A percentile compares a stretch with the other conserved stretches of the same genome.
Conservation (phyloP, 176 grass and related monocot genomes). For the Triticum urartu region DNA sequence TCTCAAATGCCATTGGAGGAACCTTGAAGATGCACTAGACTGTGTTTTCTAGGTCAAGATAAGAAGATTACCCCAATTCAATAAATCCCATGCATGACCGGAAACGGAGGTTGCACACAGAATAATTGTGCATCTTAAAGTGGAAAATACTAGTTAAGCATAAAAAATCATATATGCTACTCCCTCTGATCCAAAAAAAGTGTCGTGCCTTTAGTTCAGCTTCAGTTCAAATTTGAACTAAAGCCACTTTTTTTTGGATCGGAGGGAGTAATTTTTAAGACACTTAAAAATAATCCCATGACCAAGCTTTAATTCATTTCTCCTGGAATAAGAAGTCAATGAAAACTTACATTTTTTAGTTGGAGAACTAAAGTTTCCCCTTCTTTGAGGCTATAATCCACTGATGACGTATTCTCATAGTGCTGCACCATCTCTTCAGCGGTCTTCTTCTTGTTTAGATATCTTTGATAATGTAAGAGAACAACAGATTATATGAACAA, state of each 20-base stretch:
- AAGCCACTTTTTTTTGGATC: too few species aligned
- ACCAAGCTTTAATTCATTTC: not conserved
- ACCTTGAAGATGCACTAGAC: not conserved
- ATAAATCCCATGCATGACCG: not conserved
- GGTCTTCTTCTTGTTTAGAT: constrained; percentile 94
- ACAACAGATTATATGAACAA: constrained; percentile 34
- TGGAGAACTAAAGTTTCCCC: constrained; percentile 98
- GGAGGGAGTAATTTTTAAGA: not conserved
- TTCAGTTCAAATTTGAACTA: too few species aligned
- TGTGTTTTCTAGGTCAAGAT: not conserved
- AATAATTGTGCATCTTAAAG: not conserved
- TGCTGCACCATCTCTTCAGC: constrained; percentile 99
- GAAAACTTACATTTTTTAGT: constrained; percentile 80
- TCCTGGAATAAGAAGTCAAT: not conserved
- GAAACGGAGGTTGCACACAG: not conserved
- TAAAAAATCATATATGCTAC: not conserved
- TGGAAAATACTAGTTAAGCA: not conserved
- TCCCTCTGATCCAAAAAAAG: too few species aligned
- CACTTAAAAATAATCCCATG: not conserved
- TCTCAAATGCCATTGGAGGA: constrained; percentile 8
- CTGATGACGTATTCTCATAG: constrained; percentile 78
- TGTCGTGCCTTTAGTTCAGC: too few species aligned
- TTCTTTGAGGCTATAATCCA: constrained; percentile 99
- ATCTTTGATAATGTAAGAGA: constrained; percentile 66
- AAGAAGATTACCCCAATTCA: not conserved